Evolutionary conservation across 129 eudicot genomes (phyloP).

Genomic region (Glebionis coronaria): DNA sequence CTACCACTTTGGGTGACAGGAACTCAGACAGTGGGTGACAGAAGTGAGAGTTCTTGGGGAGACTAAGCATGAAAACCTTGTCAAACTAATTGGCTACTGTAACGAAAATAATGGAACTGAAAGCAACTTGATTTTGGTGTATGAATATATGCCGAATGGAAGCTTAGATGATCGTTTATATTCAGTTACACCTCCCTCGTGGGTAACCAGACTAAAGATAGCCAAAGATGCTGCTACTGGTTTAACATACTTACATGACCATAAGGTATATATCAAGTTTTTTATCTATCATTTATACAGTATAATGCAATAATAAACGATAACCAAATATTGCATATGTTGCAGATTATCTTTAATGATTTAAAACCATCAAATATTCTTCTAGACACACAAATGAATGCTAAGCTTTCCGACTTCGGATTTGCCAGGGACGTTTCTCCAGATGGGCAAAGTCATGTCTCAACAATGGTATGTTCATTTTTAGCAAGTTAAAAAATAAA

Average conservation of each 20-base stretch:
- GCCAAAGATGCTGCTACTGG: constrained; percentile 85
- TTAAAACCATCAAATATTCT: constrained; percentile 85
- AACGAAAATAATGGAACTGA: constrained; percentile 65
- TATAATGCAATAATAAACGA: no score
- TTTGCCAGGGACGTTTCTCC: constrained; percentile 70
- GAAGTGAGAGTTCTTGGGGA: constrained; percentile 75
- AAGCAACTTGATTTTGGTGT: constrained; percentile 64
- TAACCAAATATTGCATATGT: neutral
- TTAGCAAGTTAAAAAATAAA: neutral
- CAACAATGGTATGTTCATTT: constrained; percentile 55
- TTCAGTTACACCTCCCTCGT: constrained; percentile 38
- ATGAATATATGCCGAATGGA: constrained; percentile 76
- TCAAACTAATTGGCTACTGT: constrained; percentile 76
- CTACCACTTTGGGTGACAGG: constrained; percentile 33
- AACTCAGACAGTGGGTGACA: constrained; percentile 73
- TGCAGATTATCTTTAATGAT: constrained; percentile 74
- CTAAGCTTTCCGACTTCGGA: constrained; percentile 87
- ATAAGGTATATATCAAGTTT: constrained; percentile 13
- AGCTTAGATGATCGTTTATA: constrained; percentile 72
- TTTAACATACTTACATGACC: constrained; percentile 64
- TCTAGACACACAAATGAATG: constrained; percentile 71
- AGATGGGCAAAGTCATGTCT: constrained; percentile 69
- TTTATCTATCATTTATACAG: no score
- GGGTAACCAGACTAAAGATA: constrained; percentile 65
- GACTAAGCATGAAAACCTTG: constrained; percentile 68